A percentile compares a stretch with the other conserved stretches of the same genome.
Evolutionary conservation across 2,329 filamentous ascomycete genomes (phyloP).

Genomic region (Paraphoma sp.): DNA sequence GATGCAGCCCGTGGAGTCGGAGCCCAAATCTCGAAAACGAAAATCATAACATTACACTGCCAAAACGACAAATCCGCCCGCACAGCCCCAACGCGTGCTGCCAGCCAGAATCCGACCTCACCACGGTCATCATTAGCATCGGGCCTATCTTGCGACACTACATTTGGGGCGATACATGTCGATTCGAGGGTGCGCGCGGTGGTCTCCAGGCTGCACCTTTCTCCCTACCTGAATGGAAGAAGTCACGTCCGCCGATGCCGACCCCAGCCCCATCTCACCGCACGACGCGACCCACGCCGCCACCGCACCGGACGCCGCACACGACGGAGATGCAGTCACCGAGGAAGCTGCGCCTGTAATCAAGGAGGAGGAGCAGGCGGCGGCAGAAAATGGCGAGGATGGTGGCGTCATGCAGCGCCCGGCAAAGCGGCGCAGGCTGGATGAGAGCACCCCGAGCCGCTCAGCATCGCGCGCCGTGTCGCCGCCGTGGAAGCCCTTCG

Average conservation of each 20-base stretch:
- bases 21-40: constrained; percentile 4
- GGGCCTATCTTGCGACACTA: constrained; percentile 28
- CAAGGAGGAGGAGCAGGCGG: constrained; percentile 29
- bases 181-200: constrained; percentile 39
- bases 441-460: constrained; percentile 43
- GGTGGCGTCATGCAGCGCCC: constrained; percentile 38
- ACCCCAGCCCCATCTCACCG: constrained; percentile 35
- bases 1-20: constrained; percentile 1
- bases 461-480: constrained; percentile 65
- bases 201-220: constrained; percentile 36
- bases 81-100: constrained; percentile 34
- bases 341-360: constrained; percentile 36
- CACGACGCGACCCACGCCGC: constrained; percentile 26
- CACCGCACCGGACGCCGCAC: constrained; percentile 25
- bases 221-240: constrained; percentile 40
- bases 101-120: constrained; percentile 39
- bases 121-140: constrained; percentile 25
- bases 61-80: constrained; percentile 22
- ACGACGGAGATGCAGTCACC: constrained; percentile 14
- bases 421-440: constrained; percentile 69
- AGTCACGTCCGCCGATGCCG: constrained; percentile 39
- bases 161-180: constrained; percentile 34
- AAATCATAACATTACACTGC: constrained; percentile 33
- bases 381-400: constrained; percentile 25
- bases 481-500: constrained; percentile 90